Base-by-base conservation (phyloP, 306 rosid genomes). In the Dalbergia cochinchinensis region DNA sequence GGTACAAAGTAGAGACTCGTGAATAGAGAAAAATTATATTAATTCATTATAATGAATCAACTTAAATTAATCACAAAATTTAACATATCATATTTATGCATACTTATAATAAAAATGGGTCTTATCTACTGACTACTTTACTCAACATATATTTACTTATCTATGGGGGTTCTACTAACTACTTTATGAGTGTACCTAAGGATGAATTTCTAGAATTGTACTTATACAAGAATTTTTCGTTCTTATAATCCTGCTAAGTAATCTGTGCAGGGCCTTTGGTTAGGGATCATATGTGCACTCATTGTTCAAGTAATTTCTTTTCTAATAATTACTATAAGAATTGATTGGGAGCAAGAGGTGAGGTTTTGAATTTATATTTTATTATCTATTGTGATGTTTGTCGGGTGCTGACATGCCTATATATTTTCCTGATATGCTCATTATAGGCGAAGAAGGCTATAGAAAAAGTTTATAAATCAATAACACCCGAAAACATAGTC, bases 331-430 rank as follows among this genome's bases (percentile, higher is more conserved):
- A 81, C 92, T 55, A 83, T 87, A 61, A 83, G 89, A 4, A 87
- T 95, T 22, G 73, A 91, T 71, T 91, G 97, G 97, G 89, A 85
- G 33, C 76, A 91, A 80, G 82, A 91, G 86, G 97, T 90, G 71
- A 55, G n/a, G 3, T 71, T 33, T 12, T 65, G 1, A 53, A 18
- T 78, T 50, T 59, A 7, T 4, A 1, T 20, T 53, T 35, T 15
- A 20, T 20, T 20, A 2, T 8, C n/a, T 41, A 8, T 61, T 63
- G 68, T 77, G 63, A 63, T 16, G 34, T 5, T 34, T 20, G 22
- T 1, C 1, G 37, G 51, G 8, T 34, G 12, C 48, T 77, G 48
- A 77, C 62, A 48, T 77, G 53, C 11, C 6, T 48, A 20, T 58
- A 59, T 13, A 1, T 42, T 71, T 77, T 70, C 47, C 13, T 18